Evolutionary conservation across 768 basidiomycete genomes (phyloP).

Genomic region (Hydnomerulius pinastri): DNA sequence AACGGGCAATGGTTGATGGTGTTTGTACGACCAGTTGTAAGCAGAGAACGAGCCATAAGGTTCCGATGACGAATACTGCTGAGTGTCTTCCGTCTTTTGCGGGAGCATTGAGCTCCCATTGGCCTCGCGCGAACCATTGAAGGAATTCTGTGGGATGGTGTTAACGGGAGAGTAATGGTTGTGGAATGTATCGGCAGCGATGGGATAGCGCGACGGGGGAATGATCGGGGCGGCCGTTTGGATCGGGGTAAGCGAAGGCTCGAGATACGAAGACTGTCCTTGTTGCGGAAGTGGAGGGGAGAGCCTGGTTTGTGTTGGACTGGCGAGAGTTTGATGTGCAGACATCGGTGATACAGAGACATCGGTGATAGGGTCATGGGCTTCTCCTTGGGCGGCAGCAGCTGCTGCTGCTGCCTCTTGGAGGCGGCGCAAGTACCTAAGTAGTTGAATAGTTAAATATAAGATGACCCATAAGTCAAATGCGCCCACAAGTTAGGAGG

Average conservation of each 20-base stretch:
- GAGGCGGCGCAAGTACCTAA: constrained; percentile 74
- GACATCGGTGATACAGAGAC: constrained; percentile 48
- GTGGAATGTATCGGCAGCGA: constrained; percentile 68
- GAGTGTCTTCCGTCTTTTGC: constrained; percentile 48
- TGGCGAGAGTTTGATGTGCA: constrained; percentile 37
- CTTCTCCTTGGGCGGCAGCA: constrained; percentile 44
- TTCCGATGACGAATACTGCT: constrained; percentile 45
- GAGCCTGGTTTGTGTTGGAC: constrained; percentile 48
- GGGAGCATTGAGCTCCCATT: constrained; percentile 31
- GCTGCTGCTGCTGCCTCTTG: constrained; percentile 72
- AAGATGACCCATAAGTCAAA: not conserved
- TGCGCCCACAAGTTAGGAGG: constrained; percentile 82
- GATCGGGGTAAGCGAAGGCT: constrained; percentile 46
- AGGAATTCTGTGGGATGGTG: constrained; percentile 34
- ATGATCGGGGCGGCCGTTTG: constrained; percentile 42
- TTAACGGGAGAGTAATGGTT: constrained; percentile 49
- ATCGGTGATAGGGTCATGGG: constrained; percentile 41
- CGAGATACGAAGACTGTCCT: constrained; percentile 45
- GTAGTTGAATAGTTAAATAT: not conserved
- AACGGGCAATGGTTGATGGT: constrained; percentile 52
- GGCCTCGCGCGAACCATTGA: constrained; percentile 42
- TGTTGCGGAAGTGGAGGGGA: constrained; percentile 41
- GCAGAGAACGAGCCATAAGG: constrained; percentile 64
- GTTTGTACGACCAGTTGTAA: constrained; percentile 72
- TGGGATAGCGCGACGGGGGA: constrained; percentile 70